Conservation (phyloP, 352 stramenopile species). For the Elongisporangium undulatum region DNA sequence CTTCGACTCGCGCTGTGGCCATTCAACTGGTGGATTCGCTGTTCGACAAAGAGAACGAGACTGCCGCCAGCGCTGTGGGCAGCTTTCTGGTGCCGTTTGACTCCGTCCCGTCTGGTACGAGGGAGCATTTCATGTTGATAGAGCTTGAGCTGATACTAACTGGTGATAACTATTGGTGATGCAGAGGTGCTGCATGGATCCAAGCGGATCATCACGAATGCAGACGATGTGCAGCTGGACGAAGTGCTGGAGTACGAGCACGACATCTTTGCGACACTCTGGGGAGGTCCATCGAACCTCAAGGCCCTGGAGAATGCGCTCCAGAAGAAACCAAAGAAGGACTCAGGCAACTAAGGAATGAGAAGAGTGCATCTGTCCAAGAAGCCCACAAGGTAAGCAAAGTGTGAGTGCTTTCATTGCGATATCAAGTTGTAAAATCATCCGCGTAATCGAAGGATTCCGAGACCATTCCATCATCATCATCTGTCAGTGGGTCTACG, state of each 20-base stretch:
- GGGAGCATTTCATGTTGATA: neutral
- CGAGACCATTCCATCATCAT: neutral
- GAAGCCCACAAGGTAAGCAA: neutral
- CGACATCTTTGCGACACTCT: constrained; percentile 60
- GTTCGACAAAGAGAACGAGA: constrained; percentile 29
- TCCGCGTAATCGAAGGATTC: neutral
- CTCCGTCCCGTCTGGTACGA: constrained; percentile 39
- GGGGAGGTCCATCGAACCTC: constrained; percentile 72
- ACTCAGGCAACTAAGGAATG: neutral
- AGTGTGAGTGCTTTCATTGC: neutral
- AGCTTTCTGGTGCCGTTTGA: constrained; percentile 60
- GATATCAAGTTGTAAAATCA: neutral
- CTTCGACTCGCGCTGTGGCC: constrained; percentile 30
- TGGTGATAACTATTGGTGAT: constrained; percentile 1
- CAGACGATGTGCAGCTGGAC: constrained; percentile 65
- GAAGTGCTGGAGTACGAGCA: constrained; percentile 59
- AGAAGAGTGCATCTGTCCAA: neutral
- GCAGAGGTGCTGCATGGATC: constrained; percentile 65
- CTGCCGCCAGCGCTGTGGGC: constrained; percentile 19
- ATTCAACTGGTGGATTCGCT: constrained; percentile 71
- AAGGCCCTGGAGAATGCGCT: constrained; percentile 49
- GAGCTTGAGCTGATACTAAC: neutral
- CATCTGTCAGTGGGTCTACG: neutral
- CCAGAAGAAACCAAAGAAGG: constrained; percentile 32
- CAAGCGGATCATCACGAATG: constrained; percentile 66